Percentiles rank a stretch among this genome's conserved stretches.
Evolutionary conservation across 2,329 filamentous ascomycete species (phyloP).

Genomic region (Trichoderma oligosporum): DNA sequence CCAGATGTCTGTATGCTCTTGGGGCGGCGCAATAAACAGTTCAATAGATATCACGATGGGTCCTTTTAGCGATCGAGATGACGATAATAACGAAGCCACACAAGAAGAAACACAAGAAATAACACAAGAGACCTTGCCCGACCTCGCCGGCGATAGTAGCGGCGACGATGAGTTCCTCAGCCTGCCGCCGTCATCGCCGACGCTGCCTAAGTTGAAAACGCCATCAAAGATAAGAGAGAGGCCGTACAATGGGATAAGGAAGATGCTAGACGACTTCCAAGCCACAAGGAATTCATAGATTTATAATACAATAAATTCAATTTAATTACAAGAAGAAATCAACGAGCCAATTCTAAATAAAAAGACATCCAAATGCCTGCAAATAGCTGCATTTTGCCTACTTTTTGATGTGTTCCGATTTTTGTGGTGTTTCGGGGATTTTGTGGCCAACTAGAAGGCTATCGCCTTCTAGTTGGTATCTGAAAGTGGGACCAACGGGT

Average conservation of each 20-base stretch:
- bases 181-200: neutral
- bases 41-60: neutral
- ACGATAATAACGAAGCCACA: neutral
- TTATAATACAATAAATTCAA: neutral
- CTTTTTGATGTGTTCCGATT: neutral
- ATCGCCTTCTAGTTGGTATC: neutral
- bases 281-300: neutral
- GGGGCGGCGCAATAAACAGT: neutral
- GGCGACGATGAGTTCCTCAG: neutral
- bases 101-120: neutral
- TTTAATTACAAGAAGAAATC: neutral
- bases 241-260: neutral
- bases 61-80: neutral
- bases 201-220: neutral
- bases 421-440: neutral
- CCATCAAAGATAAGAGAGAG: neutral
- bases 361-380: neutral
- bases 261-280: too few species aligned
- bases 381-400: too few species aligned
- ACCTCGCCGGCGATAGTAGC: neutral
- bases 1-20: neutral
- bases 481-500: neutral
- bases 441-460: neutral
- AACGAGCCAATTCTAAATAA: neutral
- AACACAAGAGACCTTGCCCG: neutral